These are phyloP conservation scores for Juglanconis oblonga DNA, from an alignment of 2,329 filamentous ascomycete species.

Conservation along the genomic window DNA sequence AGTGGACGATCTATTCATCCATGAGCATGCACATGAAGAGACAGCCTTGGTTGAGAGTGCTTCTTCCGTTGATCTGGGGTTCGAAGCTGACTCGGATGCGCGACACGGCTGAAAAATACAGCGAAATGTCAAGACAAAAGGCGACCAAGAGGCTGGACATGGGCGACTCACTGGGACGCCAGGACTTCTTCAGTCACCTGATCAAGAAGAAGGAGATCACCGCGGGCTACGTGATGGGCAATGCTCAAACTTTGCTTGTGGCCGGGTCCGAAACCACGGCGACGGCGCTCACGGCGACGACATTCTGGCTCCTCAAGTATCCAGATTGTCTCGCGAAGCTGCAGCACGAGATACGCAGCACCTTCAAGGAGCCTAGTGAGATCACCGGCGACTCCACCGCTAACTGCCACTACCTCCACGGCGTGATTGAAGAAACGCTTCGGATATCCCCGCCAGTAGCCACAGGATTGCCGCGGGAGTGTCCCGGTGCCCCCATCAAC, in stretches of 20 bases:
- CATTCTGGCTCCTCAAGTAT: constrained; percentile 24
- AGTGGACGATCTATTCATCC: neutral
- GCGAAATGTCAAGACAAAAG: constrained; percentile 4
- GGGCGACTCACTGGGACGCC: neutral
- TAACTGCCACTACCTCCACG: constrained; percentile 6
- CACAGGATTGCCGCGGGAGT: neutral
- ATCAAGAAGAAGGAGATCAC: constrained; percentile 12
- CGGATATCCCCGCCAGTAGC: constrained; percentile 9
- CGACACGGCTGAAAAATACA: neutral
- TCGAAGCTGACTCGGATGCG: neutral
- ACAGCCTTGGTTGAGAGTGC: neutral
- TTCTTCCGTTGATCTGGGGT: neutral
- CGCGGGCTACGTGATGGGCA: constrained; percentile 1
- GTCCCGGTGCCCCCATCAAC: constrained; percentile 13
- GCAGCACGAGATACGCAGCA: constrained; percentile 35
- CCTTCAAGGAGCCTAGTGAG: constrained; percentile 33
- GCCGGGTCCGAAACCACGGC: constrained; percentile 20
- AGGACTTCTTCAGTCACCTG: constrained; percentile 13
- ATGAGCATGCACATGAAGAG: neutral
- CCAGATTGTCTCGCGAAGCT: constrained; percentile 27
- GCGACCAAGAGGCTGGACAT: constrained; percentile 4
- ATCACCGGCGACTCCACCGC: constrained; percentile 28
- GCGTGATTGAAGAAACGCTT: constrained; percentile 7
- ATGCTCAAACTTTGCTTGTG: constrained; percentile 6
- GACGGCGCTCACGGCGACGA: constrained; percentile 12